Evolutionary conservation across 2,329 filamentous ascomycete species (phyloP), one percentile per base, ranked within the genome.

Genomic region (Alternaria triticina): DNA sequence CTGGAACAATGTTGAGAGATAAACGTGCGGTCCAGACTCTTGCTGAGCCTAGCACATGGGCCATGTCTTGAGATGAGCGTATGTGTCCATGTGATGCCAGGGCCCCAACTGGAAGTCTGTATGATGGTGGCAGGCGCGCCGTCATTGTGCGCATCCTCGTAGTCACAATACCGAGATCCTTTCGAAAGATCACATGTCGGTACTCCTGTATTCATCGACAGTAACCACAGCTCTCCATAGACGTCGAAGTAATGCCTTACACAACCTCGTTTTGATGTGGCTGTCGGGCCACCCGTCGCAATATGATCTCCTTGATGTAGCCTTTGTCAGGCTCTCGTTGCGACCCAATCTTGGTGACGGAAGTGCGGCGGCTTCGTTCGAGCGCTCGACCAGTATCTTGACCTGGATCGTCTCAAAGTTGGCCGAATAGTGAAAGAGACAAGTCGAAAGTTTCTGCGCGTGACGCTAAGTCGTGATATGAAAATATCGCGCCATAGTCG

Each of bases 331-430:
- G 5, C 36, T 40, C 5, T 17, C n/a, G 15, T 3, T 2, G 15
- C 36, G 36, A n/a, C 9, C 36, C 4, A 5, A 6, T 17, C 36
- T 6, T 40, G 15, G n/a, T 40, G 36, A 1, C 15, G 2, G 15
- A 17, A 6, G 15, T 40, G 36, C n/a, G 8, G n/a, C 36, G 8
- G 0, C 15, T 40, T 40, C 15, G 36, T 40, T 10, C 1, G 15
- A 17, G 4, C n/a, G 1, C 1, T 1, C 15, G 0, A 40, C 8
- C 8, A 2, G 9, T 1, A 6, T 40, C 4, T 9, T 40, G n/a
- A 40, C 36, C n/a, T 10, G 9, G 8, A 40, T 40, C 15, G n/a
- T 40, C n/a, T 17, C 8, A 0, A 40, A 17, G 1, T 11, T 10
- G 15, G 6, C 6, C n/a, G 17, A n/a, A 40, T 3, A 11, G 36